Conservation (phyloP, 208 protist genomes). For the Jaenimonas drosophilae region DNA sequence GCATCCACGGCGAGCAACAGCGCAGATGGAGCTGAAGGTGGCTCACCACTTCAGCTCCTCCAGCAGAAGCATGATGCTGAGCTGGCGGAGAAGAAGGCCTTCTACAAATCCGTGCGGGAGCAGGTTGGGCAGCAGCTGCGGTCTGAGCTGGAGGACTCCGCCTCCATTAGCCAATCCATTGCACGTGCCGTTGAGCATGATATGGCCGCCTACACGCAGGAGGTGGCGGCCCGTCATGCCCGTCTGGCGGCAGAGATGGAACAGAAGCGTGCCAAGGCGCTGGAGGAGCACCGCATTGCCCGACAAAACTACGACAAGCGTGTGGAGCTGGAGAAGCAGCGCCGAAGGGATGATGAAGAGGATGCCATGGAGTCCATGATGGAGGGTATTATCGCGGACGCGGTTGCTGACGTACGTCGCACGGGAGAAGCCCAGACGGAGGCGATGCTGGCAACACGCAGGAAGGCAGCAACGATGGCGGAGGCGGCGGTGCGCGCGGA, state of each 20-base stretch:
- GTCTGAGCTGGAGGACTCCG: slow-evolving; percentile 15
- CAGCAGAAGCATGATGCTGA: neutral
- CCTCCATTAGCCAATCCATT: no score
- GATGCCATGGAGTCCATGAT: slow-evolving; percentile 33
- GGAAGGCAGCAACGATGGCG: no score
- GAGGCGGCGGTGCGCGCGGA: no score
- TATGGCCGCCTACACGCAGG: slow-evolving; percentile 15
- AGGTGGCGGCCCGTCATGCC: slow-evolving; percentile 37
- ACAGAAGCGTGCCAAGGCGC: slow-evolving; percentile 31
- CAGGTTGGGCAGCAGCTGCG: slow-evolving; percentile 24
- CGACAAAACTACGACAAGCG: slow-evolving; percentile 28
- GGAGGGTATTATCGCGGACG: no score
- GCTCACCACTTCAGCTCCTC: neutral
- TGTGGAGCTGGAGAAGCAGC: slow-evolving; percentile 16
- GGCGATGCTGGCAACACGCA: no score
- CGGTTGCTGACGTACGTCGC: no score
- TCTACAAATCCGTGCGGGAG: slow-evolving; percentile 29
- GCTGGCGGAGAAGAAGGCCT: slow-evolving; percentile 1
- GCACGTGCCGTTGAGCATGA: slow-evolving; percentile 8
- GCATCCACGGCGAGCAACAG: neutral
- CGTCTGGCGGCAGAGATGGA: slow-evolving; percentile 26
- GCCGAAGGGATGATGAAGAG: slow-evolving; percentile 16
- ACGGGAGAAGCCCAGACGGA: no score
- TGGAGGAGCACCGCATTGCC: slow-evolving; percentile 26
- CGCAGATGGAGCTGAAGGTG: neutral